Evolutionary conservation across 2,329 filamentous ascomycete genomes (phyloP), one percentile per base, ranked within the genome.

Genomic region (Monilinia fructicola): DNA sequence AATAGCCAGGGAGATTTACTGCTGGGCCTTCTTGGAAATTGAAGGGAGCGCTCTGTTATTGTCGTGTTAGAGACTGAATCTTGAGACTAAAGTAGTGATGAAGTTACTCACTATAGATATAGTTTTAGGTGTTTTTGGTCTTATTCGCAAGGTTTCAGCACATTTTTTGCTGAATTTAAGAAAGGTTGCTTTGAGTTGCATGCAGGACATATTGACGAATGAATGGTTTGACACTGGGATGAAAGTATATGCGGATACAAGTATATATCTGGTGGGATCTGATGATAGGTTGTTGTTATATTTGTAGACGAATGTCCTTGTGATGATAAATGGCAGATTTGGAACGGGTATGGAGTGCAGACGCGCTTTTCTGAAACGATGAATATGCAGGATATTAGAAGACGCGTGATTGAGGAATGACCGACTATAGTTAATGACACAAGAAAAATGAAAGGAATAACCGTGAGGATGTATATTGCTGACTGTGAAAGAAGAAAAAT

Each of bases 11-110:
- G 18, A 87, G 77, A 54, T 76, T 77, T 52, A 83, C 78, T n/a
- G 79, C 77, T 73, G 85, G 72, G 6, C 73, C 83, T 67, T 81
- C 81, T 73, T 83, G 83, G 73, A 87, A 83, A 74, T 87, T 80
- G 76, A 85, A 88, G 0, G 85, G 85, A 12, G 81, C 81, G 60
- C 84, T 87, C 85, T 87, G 68, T 56, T 16, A n/a, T 18, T n/a
- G 54, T 31, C 21, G 14, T 56, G 69, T 77, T 70, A 76, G 76
- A 67, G n/a, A 23, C 38, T 35, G n/a, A 11, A 54, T 4, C 16
- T 9, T 23, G 5, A 21, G 28, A 12, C 3, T 48, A 9, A 11
- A 23, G 1, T 4, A 38, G 9, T n/a, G n/a, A 18, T 18, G 11
- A 14, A 28, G 42, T 40, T 16, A 48, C 63, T 23, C 58, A 72